Base-by-base conservation (phyloP, 768 basidiomycete species). In the Symmetrospora coprosmae region DNA sequence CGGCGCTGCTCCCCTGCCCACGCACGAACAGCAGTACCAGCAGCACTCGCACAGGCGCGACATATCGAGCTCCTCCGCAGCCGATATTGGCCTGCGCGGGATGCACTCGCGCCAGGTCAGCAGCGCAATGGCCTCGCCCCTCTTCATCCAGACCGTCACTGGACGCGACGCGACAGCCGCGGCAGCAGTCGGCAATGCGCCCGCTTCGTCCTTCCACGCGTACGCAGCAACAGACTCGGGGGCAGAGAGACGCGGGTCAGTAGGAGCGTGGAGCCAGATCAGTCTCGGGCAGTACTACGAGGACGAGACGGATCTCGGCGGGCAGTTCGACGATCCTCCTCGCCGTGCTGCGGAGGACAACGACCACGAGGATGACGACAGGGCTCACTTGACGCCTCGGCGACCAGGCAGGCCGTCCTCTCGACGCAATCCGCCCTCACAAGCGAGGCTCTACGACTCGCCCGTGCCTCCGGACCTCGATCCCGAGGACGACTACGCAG, bases 191-290 rank as follows among this genome's bases (percentile, higher is more conserved):
- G 25, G 43, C 43, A 16, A 16, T 46, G 25, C 9, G 13, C 9
- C 13, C 43, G 43, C 13, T 9, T 25, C 43, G 14, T 13, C 25
- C 13, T 8, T 9, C 43, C 27, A 25, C 1, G 19, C 25, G 16
- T 9, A 11, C 31, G 7, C 28, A 14, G 2, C 14, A 23, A 14
- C 13, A 17, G 25, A 25, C 27, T 33, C 11, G 14, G 48, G 31
- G 17, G 17, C n/a, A 16, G 21, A 11, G 1, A 33, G 37, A 34
- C 41, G 28, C 6, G 21, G 23, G 45, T 50, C 58, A 7, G 45
- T 33, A 19, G 47, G 33, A n/a, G 47, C 58, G 27, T 50, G 47
- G 46, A 49, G 46, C 28, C 46, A 38, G n/a, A 49, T 49, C 45
- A 53, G 35, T 28, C 27, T 53, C 6, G 51, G 51, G 7, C 27